Conservation (phyloP, 371 early-diverging fungal species). For the Parasitella parasitica region DNA sequence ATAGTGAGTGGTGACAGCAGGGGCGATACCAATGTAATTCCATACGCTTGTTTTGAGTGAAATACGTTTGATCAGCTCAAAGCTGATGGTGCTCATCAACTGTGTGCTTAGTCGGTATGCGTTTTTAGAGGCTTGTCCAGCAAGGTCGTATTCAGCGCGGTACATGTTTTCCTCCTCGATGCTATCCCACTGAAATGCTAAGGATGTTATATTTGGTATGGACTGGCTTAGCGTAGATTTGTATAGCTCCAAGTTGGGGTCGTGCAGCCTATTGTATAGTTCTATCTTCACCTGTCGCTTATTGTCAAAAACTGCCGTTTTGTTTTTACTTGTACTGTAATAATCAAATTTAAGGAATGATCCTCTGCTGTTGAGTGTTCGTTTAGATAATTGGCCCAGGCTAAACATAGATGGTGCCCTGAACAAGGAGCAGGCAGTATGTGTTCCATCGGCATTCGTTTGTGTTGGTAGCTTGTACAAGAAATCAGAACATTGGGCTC, state of each 20-base stretch:
- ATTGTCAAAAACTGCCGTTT: not conserved
- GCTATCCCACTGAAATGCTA: not conserved
- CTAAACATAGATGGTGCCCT: not conserved
- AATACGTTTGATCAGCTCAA: constrained; percentile 8
- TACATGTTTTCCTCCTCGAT: not conserved
- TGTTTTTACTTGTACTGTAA: not conserved
- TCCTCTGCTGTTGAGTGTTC: constrained; percentile 4
- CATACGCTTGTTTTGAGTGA: constrained; percentile 6
- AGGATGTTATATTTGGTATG: not conserved
- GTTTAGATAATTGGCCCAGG: not conserved
- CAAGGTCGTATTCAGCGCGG: not conserved
- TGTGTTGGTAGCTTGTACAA: not conserved
- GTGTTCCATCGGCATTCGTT: not conserved
- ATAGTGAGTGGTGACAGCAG: not conserved
- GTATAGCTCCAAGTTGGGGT: not conserved
- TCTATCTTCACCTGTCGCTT: not conserved
- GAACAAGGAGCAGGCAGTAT: not conserved
- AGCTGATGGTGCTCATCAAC: constrained; percentile 6
- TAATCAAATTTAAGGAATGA: constrained; percentile 13
- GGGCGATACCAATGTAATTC: constrained; percentile 25
- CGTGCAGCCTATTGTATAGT: not conserved
- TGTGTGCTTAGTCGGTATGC: not conserved
- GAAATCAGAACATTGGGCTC: constrained; percentile 13
- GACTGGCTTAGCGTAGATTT: not conserved
- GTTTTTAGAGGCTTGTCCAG: not conserved